phyloP scores from a whole-genome alignment of 2,329 filamentous ascomycete species.

The Fusarium protoensiforme region DNA sequence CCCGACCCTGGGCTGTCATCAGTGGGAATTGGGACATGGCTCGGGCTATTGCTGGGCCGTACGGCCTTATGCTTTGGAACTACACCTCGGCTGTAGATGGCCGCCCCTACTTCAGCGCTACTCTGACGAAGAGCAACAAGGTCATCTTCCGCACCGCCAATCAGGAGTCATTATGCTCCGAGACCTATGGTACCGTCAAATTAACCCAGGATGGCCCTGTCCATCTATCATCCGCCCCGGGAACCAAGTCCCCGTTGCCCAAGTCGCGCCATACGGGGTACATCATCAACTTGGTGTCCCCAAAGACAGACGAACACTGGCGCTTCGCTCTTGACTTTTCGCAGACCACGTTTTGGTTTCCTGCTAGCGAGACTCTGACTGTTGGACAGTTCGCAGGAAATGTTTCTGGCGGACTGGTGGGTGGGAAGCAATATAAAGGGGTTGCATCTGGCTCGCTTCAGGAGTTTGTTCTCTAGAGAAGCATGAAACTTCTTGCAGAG shows the following conservation, averaged over 20 bases:
- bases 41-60: conserved; percentile 18
- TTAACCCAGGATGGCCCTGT: neutral
- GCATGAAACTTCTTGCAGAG: neutral
- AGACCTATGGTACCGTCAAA: neutral
- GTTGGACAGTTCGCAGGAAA: conserved; percentile 10
- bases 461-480: neutral
- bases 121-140: neutral
- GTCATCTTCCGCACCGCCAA: neutral
- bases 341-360: conserved; percentile 15
- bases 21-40: conserved; percentile 25
- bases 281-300: conserved; percentile 9
- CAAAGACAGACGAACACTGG: conserved; percentile 6
- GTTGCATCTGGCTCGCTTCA: neutral
- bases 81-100: conserved; percentile 17
- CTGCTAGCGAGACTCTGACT: conserved; percentile 4
- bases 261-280: conserved; percentile 12
- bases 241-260: neutral
- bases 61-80: conserved; percentile 25
- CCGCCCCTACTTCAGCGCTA: conserved; percentile 11
- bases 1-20: conserved; percentile 22
- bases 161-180: neutral
- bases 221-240: conserved; percentile 3
- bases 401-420: neutral
- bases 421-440: neutral
- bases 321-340: conserved; percentile 13